Evolutionary conservation across 2,329 filamentous ascomycete genomes (phyloP).

Genomic region (Trichoderma koningii): DNA sequence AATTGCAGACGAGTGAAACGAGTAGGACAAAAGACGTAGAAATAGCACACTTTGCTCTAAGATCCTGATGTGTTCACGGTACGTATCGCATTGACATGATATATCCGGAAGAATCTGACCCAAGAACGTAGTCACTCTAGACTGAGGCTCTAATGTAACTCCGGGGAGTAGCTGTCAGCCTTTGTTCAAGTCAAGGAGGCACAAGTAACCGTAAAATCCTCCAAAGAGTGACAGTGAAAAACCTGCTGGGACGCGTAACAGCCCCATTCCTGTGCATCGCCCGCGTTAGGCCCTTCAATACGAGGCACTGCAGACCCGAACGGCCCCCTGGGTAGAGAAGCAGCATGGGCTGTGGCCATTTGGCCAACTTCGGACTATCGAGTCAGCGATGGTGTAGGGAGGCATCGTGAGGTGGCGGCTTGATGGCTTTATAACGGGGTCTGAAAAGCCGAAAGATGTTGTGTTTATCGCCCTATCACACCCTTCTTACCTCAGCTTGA

Average conservation of each 20-base stretch:
- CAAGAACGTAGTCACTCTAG: no score
- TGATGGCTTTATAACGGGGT: background rate
- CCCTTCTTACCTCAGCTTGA: background rate
- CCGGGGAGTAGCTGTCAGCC: no score
- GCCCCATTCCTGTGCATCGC: background rate
- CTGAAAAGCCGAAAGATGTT: background rate
- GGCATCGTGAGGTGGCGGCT: background rate
- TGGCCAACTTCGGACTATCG: background rate
- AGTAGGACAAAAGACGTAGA: no score
- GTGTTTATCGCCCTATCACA: background rate
- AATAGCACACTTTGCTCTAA: no score
- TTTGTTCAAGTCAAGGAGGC: no score
- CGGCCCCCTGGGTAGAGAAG: background rate
- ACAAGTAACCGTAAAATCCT: no score
- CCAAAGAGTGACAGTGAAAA: background rate
- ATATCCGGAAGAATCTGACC: no score
- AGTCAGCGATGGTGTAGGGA: background rate
- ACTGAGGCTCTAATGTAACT: no score
- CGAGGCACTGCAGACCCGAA: background rate
- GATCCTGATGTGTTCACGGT: no score
- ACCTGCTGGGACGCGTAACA: background rate
- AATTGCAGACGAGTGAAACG: no score
- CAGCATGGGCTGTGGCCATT: background rate
- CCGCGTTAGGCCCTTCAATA: slow-evolving; percentile 9
- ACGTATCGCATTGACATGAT: no score